Evolutionary conservation across 2,329 filamentous ascomycete species (phyloP).

Genomic region (Sphaerostilbella broomeana): DNA sequence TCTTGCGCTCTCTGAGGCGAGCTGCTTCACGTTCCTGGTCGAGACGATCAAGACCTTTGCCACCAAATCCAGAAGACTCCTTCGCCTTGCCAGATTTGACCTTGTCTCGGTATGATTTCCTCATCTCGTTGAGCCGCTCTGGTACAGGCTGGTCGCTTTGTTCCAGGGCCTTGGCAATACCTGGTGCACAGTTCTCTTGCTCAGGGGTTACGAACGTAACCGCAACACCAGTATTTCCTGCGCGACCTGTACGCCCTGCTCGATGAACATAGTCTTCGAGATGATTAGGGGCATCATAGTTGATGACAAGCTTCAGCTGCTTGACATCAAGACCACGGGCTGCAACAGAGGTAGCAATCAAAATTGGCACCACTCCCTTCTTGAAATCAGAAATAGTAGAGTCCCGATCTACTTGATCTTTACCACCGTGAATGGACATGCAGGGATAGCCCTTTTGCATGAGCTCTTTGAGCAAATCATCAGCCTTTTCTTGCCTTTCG

Average conservation of each 20-base stretch:
- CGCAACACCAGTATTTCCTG: constrained; percentile 88
- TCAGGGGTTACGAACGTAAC: constrained; percentile 90
- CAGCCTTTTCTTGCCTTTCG: constrained; percentile 84
- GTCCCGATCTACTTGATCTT: constrained; percentile 88
- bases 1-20: constrained; percentile 77
- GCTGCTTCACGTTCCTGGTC: constrained; percentile 87
- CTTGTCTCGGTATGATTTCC: constrained; percentile 74
- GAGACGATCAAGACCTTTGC: constrained; percentile 85
- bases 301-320: constrained; percentile 90
- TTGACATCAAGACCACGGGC: constrained; percentile 94
- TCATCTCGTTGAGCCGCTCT: constrained; percentile 58
- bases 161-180: constrained; percentile 85
- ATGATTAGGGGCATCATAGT: constrained; percentile 91
- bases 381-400: constrained; percentile 93
- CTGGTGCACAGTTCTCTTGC: constrained; percentile 83
- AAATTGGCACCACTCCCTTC: constrained; percentile 77
- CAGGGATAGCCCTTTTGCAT: constrained; percentile 82
- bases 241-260: constrained; percentile 86
- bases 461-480: constrained; percentile 69
- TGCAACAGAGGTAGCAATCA: constrained; percentile 92
- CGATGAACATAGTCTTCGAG: constrained; percentile 95
- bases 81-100: constrained; percentile 90
- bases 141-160: constrained; percentile 84
- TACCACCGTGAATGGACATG: constrained; percentile 90
- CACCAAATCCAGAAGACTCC: constrained; percentile 83